Evolutionary conservation across 2,329 filamentous ascomycete genomes (phyloP), one percentile per base, ranked within the genome.

Genomic region (Talaromyces pinophilus): DNA sequence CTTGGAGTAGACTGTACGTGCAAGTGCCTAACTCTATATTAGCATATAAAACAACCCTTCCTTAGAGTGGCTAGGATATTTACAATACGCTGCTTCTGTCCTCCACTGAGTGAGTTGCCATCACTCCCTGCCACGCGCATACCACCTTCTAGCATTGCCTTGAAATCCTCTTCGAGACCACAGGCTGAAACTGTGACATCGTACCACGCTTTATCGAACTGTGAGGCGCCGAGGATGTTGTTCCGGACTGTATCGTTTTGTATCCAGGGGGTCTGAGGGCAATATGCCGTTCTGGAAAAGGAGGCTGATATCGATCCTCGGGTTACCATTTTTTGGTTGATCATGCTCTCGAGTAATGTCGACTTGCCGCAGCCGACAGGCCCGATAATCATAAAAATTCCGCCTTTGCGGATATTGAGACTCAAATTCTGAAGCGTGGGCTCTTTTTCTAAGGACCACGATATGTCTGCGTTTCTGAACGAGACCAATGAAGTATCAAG

Each of bases 341-440:
- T 79, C 71, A 54, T 74, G 73, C 5, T 70, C 35, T 1, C 73
- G 71, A 1, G 71, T 65, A 22, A 78, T 42, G n/a, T 59, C 25
- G 83, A 84, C 68, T 85, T 86, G 2, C 84, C 84, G 66, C 80
- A 84, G 5, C 82, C 83, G 30, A 84, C 81, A 13, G 83, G 82
- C 17, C 83, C 83, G 66, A 84, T 76, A 19, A 59, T 28, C 55
- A 59, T 59, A 10, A 40, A 82, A 59, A 84, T 63, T 42, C 61
- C 17, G 1, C 40, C 33, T 5, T 5, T 35, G 10, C 46, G 30
- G 10, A 63, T 22, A 25, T 13, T 7, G 33, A 63, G 17, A 38
- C n/a, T 40, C 33, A 63, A 15, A 5, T 63, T 35, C 7, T 19
- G 44, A 19, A 63, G 19, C 15, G 11, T 44, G 17, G 50, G 30